Conservation (phyloP, 768 basidiomycete genomes). For the Pleurotus salmoneostramineus region DNA sequence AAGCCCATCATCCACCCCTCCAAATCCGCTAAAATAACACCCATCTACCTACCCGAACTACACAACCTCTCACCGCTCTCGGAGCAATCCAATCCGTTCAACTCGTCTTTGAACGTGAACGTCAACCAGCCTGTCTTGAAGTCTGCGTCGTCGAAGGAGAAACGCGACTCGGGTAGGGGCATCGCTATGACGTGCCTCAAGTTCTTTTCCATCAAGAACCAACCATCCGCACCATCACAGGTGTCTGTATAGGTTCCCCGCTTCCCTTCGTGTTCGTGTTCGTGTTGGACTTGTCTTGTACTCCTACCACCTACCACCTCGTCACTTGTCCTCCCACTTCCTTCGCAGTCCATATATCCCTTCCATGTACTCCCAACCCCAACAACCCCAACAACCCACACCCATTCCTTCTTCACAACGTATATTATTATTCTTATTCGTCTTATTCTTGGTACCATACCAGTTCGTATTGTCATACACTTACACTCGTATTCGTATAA, state of each 20-base stretch:
- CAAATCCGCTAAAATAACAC: slow-evolving; percentile 18
- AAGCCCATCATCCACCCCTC: slow-evolving; percentile 24
- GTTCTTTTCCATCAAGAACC: slow-evolving; percentile 43
- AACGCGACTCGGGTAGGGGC: slow-evolving; percentile 14
- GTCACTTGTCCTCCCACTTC: not conserved
- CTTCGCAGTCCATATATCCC: not conserved
- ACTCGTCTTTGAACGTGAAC: slow-evolving; percentile 1
- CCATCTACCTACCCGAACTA: slow-evolving; percentile 28
- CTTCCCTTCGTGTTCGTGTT: not conserved
- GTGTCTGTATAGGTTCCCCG: not conserved
- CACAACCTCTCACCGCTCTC: slow-evolving; percentile 21
- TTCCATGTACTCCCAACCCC: not conserved
- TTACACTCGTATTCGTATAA: not conserved
- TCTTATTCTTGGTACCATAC: not conserved
- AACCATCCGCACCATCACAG: slow-evolving; percentile 5
- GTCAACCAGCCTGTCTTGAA: slow-evolving; percentile 9
- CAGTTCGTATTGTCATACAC: not conserved
- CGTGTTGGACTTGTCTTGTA: not conserved
- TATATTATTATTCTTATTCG: not conserved
- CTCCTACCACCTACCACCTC: not conserved
- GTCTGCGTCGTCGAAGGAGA: not conserved
- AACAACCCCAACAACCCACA: not conserved
- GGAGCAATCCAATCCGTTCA: slow-evolving; percentile 4
- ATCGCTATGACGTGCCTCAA: slow-evolving; percentile 46
- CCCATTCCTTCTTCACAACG: not conserved